phyloP scores from a whole-genome alignment of 2,329 filamentous ascomycete genomes.

The Colletotrichum abscissum region DNA sequence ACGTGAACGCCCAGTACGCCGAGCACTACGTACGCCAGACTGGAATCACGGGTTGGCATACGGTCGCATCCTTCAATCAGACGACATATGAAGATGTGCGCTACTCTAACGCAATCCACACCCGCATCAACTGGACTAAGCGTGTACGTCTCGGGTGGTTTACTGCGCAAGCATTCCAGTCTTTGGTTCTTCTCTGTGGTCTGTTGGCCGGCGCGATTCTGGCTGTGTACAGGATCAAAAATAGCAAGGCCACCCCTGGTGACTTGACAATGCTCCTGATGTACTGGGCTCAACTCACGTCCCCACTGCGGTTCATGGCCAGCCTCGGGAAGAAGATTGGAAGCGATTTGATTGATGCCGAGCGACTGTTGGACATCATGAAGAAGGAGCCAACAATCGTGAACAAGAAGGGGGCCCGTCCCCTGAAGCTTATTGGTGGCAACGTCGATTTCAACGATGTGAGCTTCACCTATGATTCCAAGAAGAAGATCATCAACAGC shows the following conservation, averaged over 20 bases:
- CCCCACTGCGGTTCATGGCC: constrained; percentile 77
- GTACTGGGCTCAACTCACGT: constrained; percentile 80
- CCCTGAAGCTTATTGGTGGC: constrained; percentile 63
- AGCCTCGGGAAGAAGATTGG: constrained; percentile 66
- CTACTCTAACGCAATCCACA: constrained; percentile 60
- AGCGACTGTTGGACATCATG: constrained; percentile 69
- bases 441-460: constrained; percentile 66
- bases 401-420: constrained; percentile 61
- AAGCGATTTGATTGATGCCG: constrained; percentile 67
- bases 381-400: constrained; percentile 65
- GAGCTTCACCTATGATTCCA: constrained; percentile 69
- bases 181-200: constrained; percentile 74
- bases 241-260: constrained; percentile 69
- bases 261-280: constrained; percentile 78
- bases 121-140: constrained; percentile 33
- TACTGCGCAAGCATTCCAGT: constrained; percentile 33
- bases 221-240: constrained; percentile 74
- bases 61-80: constrained; percentile 70
- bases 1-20: constrained; percentile 64
- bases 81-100: constrained; percentile 66
- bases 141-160: constrained; percentile 33
- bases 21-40: constrained; percentile 67
- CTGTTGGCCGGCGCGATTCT: constrained; percentile 72
- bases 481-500: constrained; percentile 67
- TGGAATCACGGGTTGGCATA: constrained; percentile 69